phyloP scores from a whole-genome alignment of 371 early-diverging fungal species.

The Syncephalastrum contaminatum region DNA sequence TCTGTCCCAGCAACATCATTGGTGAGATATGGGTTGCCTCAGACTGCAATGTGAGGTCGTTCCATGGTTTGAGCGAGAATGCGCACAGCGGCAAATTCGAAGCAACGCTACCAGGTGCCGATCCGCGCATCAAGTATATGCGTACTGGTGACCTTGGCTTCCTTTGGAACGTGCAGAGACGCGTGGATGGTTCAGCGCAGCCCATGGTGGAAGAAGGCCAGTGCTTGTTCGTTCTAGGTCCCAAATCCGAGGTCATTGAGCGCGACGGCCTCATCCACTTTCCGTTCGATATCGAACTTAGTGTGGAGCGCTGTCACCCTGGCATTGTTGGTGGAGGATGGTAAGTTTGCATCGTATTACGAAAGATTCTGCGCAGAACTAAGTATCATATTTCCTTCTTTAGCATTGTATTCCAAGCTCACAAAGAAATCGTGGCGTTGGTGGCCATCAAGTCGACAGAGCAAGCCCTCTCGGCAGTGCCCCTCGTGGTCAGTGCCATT shows the following conservation, averaged over 20 bases:
- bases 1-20: slow-evolving; percentile 69
- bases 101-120: slow-evolving; percentile 62
- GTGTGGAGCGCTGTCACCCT: slow-evolving; percentile 65
- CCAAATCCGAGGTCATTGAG: slow-evolving; percentile 68
- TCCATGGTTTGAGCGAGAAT: slow-evolving; percentile 30
- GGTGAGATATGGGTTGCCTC: slow-evolving; percentile 90
- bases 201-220: slow-evolving; percentile 60
- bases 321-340: slow-evolving; percentile 53
- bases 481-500: slow-evolving; percentile 66
- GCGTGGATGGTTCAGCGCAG: slow-evolving; percentile 30
- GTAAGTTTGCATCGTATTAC: slow-evolving; percentile 11
- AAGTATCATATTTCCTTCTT: background rate
- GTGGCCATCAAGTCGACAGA: slow-evolving; percentile 52
- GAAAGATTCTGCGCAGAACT: background rate
- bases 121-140: slow-evolving; percentile 66
- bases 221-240: slow-evolving; percentile 76
- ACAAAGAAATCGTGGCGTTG: slow-evolving; percentile 51
- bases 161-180: slow-evolving; percentile 63
- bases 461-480: slow-evolving; percentile 48
- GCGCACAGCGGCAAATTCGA: slow-evolving; percentile 31
- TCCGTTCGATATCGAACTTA: slow-evolving; percentile 70
- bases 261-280: slow-evolving; percentile 74
- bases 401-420: slow-evolving; percentile 54
- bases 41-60: slow-evolving; percentile 57
- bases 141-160: slow-evolving; percentile 88